Evolutionary conservation across 768 basidiomycete species (phyloP), one percentile per base, ranked within the genome.

Genomic region (Mycena pura): DNA sequence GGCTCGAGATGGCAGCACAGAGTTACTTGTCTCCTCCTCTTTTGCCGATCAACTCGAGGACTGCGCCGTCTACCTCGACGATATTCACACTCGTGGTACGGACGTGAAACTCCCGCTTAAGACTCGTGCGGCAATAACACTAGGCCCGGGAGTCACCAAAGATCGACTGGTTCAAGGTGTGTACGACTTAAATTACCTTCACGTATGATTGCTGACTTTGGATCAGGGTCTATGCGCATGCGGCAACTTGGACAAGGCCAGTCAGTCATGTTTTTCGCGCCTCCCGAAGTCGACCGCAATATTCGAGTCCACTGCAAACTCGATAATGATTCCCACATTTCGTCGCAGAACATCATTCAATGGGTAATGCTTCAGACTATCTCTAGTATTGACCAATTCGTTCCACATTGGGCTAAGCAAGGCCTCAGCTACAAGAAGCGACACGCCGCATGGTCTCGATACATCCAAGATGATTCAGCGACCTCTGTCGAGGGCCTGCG

Each of bases 211-310:
- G 14, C 19, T 40, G 32, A 31, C 55, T 25, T 44, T 24, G 14
- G n/a, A 43, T 21, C 27, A 84, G 83, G 82, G 3, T 84, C 83
- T 53, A 84, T 84, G 83, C 73, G 83, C 13, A 82, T 84, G 83
- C 75, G 84, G 3, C 74, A 77, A 64, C 73, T 84, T 1, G 84
- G 84, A 14, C 66, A 70, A 10, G 79, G 78, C 0, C 83, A 84
- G 53, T 79, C 82, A 2, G 40, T 62, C 2, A 14, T 55, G 32
- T 62, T 62, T 13, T 62, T 62, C 19, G 53, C 60, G 7, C 56
- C 60, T 8, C n/a, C 29, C 8, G 60, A 62, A 21, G 56, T 62
- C 17, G 25, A 29, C 25, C 28, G 6, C 25, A 62, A 56, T 14
- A 56, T 62, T 9, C 34, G 21, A 19, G 21, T 15, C 13, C 13